phyloP scores from a whole-genome alignment of 2,329 filamentous ascomycete species.

The Cladosporium velox region DNA sequence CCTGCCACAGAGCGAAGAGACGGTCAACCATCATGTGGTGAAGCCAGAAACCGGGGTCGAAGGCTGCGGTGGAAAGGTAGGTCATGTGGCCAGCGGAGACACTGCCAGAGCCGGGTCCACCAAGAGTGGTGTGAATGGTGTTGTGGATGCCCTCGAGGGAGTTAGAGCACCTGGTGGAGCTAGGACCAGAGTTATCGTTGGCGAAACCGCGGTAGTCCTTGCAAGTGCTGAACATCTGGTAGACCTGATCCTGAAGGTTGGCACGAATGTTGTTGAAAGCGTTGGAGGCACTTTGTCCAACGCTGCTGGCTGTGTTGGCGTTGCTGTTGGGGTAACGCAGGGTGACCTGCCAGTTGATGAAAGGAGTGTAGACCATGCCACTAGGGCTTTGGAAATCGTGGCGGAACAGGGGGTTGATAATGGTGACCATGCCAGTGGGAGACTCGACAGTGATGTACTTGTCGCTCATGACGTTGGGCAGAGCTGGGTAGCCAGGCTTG shows the following conservation, averaged over 20 bases:
- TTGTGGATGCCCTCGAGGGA: constrained; percentile 41
- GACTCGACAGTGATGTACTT: constrained; percentile 31
- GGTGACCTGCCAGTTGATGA: constrained; percentile 34
- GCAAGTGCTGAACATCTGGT: constrained; percentile 37
- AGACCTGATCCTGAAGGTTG: constrained; percentile 37
- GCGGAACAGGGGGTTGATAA: constrained; percentile 26
- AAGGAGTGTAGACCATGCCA: constrained; percentile 34
- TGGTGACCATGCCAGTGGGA: constrained; percentile 19
- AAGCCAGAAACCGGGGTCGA: constrained; percentile 40
- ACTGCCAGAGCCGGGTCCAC: constrained; percentile 28
- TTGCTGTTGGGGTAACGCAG: constrained; percentile 36
- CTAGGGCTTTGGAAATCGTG: constrained; percentile 26
- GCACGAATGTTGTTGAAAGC: constrained; percentile 35
- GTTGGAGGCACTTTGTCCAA: constrained; percentile 22
- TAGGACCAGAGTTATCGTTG: constrained; percentile 32
- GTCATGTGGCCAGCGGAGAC: constrained; percentile 35
- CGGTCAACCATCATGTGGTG: constrained; percentile 41
- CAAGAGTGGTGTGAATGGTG: constrained; percentile 36
- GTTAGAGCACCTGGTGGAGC: constrained; percentile 33
- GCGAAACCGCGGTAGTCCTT: constrained; percentile 36
- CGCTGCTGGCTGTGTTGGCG: constrained; percentile 26
- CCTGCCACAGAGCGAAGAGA: constrained; percentile 39
- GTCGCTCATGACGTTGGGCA: constrained; percentile 31
- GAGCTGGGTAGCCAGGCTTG: constrained; percentile 23
- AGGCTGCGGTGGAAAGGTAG: constrained; percentile 34